Evolutionary conservation across 441 rosid species (phyloP).

Genomic region (Adansonia grandidieri): DNA sequence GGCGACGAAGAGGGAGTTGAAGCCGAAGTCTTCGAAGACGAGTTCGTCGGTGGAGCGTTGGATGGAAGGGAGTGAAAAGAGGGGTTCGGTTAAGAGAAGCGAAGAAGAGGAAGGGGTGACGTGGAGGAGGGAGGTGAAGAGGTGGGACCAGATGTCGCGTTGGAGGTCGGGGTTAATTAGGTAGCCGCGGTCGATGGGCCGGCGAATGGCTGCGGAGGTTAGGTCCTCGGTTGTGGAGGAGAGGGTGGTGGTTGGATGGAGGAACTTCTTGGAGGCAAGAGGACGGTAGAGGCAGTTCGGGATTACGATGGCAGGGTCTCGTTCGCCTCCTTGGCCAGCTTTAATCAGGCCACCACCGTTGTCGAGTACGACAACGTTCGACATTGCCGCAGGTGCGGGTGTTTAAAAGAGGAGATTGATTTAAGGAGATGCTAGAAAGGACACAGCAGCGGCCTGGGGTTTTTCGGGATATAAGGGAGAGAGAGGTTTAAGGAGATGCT

Average conservation of each 20-base stretch:
- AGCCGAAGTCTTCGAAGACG: constrained; percentile 86
- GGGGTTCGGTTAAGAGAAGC: constrained; percentile 81
- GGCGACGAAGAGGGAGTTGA: constrained; percentile 63
- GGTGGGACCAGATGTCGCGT: constrained; percentile 89
- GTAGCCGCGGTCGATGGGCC: constrained; percentile 95
- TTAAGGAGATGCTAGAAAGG: neutral
- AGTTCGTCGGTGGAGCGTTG: constrained; percentile 82
- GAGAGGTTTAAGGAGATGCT: neutral
- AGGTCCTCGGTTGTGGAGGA: constrained; percentile 57
- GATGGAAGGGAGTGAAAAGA: constrained; percentile 69
- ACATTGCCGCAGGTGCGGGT: constrained; percentile 38
- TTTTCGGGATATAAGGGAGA: neutral
- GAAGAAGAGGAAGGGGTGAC: constrained; percentile 55
- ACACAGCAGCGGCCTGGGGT: neutral
- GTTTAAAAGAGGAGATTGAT: neutral
- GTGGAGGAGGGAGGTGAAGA: constrained; percentile 66
- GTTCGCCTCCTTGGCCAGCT: constrained; percentile 87
- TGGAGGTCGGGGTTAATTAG: constrained; percentile 83
- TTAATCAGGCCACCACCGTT: constrained; percentile 84
- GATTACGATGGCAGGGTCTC: constrained; percentile 64
- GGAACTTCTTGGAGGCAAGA: constrained; percentile 75
- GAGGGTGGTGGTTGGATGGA: constrained; percentile 51
- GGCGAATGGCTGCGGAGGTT: constrained; percentile 90
- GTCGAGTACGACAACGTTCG: constrained; percentile 80
- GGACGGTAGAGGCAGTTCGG: constrained; percentile 91